These are phyloP conservation scores for Pseudogymnoascus sp. DNA, from an alignment of 2,329 filamentous ascomycete species.

Conservation along the genomic window DNA sequence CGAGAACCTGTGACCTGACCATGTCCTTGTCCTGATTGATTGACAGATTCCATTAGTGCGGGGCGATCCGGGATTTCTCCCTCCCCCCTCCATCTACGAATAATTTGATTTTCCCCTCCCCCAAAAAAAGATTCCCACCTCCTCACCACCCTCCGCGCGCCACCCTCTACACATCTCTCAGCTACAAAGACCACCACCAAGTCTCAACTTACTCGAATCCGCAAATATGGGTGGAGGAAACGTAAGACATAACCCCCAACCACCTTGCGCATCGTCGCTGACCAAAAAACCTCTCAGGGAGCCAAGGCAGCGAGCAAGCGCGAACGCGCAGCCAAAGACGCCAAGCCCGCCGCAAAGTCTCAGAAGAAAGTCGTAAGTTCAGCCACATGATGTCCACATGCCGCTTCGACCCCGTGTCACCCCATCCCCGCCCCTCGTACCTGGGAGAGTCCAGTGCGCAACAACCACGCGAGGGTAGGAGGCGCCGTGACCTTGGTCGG, in stretches of 20 bases:
- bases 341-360: conserved; percentile 51
- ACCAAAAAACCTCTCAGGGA: conserved; percentile 37
- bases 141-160: not conserved
- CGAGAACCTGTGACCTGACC: not conserved
- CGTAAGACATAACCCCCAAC: conserved; percentile 8
- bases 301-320: conserved; percentile 65
- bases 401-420: not conserved
- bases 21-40: not conserved
- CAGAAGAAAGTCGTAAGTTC: conserved; percentile 59
- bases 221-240: conserved; percentile 8
- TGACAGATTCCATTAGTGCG: not conserved
- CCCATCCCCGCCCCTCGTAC: not conserved
- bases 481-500: not conserved
- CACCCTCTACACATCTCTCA: not conserved
- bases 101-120: not conserved
- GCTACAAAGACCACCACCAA: not conserved
- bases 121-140: not conserved
- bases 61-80: not conserved
- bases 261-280: not conserved
- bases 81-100: not conserved
- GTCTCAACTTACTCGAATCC: not conserved
- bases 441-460: not conserved
- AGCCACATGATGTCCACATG: not conserved
- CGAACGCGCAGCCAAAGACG: conserved; percentile 61
- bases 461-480: not conserved